phyloP scores from a whole-genome alignment of 345 rosid genomes.

The Lepidium didymum region DNA sequence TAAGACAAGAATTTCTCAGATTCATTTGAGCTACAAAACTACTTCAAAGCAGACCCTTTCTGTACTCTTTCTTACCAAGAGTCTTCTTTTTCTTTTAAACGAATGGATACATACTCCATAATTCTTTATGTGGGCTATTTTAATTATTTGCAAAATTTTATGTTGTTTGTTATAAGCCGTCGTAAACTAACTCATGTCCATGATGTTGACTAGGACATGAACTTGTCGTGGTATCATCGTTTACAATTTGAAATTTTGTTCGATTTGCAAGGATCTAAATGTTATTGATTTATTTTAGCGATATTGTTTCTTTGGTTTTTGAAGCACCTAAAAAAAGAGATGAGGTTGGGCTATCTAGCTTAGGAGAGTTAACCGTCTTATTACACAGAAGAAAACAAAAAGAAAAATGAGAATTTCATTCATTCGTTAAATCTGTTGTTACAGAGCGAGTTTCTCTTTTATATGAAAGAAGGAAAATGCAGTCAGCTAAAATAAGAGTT shows the following conservation, averaged over 20 bases:
- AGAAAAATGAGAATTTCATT: too few species aligned
- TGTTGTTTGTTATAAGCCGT: not conserved
- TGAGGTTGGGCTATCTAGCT: slow-evolving; percentile 84
- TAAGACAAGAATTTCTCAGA: too few species aligned
- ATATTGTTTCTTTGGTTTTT: slow-evolving; percentile 6
- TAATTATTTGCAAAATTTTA: not conserved
- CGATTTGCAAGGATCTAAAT: not conserved
- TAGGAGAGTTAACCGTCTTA: slow-evolving; percentile 80
- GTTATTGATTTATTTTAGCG: not conserved
- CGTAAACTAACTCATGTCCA: not conserved
- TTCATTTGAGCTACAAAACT: slow-evolving; percentile 57
- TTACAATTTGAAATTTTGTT: not conserved
- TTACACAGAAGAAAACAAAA: too few species aligned
- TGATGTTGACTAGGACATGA: not conserved
- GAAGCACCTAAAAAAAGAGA: slow-evolving; percentile 92
- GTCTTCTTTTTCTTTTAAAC: slow-evolving; percentile 51
- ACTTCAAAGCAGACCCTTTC: slow-evolving; percentile 47
- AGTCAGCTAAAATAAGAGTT: too few species aligned
- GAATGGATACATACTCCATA: slow-evolving; percentile 57
- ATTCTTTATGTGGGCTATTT: slow-evolving; percentile 54
- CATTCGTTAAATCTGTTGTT: too few species aligned
- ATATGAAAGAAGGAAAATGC: too few species aligned
- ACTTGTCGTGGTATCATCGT: not conserved
- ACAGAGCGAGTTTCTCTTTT: too few species aligned
- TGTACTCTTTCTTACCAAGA: slow-evolving; percentile 48